A percentile compares a stretch with the other conserved stretches of the same genome.
These are phyloP conservation scores for Rhododendron williamsianum DNA, from an alignment of 148 eudicot genomes.

Conservation along the genomic window DNA sequence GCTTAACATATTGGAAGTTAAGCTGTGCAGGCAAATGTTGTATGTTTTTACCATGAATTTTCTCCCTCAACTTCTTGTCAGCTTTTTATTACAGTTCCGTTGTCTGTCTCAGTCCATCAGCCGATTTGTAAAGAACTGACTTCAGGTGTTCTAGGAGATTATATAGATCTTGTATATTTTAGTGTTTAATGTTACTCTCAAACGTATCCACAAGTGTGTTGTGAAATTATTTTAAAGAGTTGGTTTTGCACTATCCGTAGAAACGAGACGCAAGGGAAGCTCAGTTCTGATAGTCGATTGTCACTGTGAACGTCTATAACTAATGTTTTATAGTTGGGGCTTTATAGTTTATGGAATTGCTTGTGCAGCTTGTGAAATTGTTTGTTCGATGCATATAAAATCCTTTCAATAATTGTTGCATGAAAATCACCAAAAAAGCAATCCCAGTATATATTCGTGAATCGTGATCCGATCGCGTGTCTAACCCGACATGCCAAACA, in stretches of 20 bases:
- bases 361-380: background rate
- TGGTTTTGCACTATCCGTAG: background rate
- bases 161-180: slow-evolving; percentile 12
- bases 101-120: background rate
- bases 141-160: slow-evolving; percentile 5
- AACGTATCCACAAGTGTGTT: background rate
- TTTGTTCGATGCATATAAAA: too few relatives aligned
- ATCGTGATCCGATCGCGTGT: too few relatives aligned
- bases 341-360: background rate
- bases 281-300: background rate
- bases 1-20: background rate
- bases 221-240: background rate
- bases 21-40: background rate
- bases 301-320: background rate
- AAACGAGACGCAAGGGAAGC: background rate
- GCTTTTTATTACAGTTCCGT: background rate
- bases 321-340: background rate
- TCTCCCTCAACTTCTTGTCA: background rate
- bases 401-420: too few relatives aligned
- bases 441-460: too few relatives aligned
- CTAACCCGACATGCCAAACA: too few relatives aligned
- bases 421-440: too few relatives aligned
- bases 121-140: slow-evolving; percentile 16
- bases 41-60: background rate
- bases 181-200: background rate